Evolutionary conservation across 108 stramenopile genomes (phyloP), one percentile per base, ranked within the genome.

Genomic region (Mediolabrus comicus): DNA sequence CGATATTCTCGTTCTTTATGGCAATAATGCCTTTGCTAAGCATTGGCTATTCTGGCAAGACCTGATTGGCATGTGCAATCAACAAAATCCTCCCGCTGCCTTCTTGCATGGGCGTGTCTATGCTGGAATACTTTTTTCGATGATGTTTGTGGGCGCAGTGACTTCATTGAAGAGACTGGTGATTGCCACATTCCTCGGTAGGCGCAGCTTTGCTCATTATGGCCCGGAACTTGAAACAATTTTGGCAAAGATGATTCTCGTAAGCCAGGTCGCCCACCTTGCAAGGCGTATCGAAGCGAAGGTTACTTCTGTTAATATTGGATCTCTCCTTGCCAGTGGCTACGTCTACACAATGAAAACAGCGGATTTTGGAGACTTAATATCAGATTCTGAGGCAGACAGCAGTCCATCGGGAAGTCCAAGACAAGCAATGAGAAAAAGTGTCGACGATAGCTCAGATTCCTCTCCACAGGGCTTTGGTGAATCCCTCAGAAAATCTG

Each of bases 161-260:
- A 86, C 87, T 11, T 59, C 87, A 2, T 16, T 86, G 3, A 94
- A 94, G 60, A 72, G 92, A 57, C 62, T 89, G 27, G 66, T 74
- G 63, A 54, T 89, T 16, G 83, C 87, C 1, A 70, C 86, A 13
- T 83, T 77, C 39, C 72, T 92, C 19, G 91, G 91, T 11, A 66
- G 64, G 19, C 70, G 83, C 34, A 73, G 70, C 30, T 83, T 67
- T 57, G 66, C 54, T 31, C 72, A 71, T 28, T 89, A 84, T 67
- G 76, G 81, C 7, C 58, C 77, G 13, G 71, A 83, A 26, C 63
- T 92, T 26, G 85, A 88, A 22, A 67, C 56, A 14, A 34, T 87
- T 12, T 80, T 92, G 79, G 80, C 81, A 25, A 78, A 84, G 54
- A 86, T 89, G 81, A 59, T 89, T 27, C 56, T 87, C 0, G 61